A percentile compares a stretch with the other conserved stretches of the same genome.
Evolutionary conservation across 2,329 filamentous ascomycete genomes (phyloP).

Genomic region (Calonectria ilicicola): DNA sequence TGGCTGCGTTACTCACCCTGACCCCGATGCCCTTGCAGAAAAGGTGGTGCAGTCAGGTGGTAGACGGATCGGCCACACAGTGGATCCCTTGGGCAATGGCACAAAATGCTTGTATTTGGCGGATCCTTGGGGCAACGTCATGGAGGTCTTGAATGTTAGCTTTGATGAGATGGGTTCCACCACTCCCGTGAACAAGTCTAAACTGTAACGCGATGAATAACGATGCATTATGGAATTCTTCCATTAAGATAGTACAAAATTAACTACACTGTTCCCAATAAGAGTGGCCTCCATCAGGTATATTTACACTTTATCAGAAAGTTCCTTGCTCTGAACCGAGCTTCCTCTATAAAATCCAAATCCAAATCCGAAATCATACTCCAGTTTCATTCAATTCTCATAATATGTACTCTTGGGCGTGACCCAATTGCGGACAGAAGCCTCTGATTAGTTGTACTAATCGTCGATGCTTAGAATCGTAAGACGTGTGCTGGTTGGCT

Average conservation of each 20-base stretch:
- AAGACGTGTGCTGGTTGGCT: background rate
- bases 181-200: background rate
- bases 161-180: slow-evolving; percentile 16
- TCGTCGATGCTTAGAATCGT: background rate
- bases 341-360: too few species aligned
- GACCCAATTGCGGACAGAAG: too few species aligned
- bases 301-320: too few species aligned
- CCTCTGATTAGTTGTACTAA: too few species aligned
- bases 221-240: background rate
- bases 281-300: too few species aligned
- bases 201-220: background rate
- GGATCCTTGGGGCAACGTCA: slow-evolving; percentile 21
- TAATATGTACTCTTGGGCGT: too few species aligned
- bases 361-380: too few species aligned
- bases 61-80: slow-evolving; percentile 39
- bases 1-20: slow-evolving; percentile 46
- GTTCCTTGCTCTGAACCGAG: too few species aligned
- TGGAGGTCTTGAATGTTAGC: slow-evolving; percentile 22
- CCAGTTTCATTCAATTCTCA: too few species aligned
- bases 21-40: slow-evolving; percentile 43
- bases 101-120: slow-evolving; percentile 16
- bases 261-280: too few species aligned
- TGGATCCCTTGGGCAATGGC: slow-evolving; percentile 14
- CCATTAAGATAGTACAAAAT: too few species aligned
- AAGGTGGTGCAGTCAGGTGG: slow-evolving; percentile 43